Conservation (phyloP, 75 land plant genomes). For the Ceratopteris richardii region DNA sequence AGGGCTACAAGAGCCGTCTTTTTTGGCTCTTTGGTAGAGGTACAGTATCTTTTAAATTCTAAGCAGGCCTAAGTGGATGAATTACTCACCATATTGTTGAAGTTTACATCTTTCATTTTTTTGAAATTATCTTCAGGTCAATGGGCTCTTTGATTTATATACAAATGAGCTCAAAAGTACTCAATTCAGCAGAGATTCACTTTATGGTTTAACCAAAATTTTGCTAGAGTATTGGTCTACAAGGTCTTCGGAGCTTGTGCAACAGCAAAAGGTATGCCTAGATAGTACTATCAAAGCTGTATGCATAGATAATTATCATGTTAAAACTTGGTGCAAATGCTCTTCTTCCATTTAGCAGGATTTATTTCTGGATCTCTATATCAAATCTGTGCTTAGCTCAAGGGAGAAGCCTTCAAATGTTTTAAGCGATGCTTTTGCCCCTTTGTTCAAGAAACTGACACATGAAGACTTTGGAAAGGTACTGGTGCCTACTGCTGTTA, state of each 20-base stretch:
- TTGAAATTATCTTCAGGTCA: constrained; percentile 33
- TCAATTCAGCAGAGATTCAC: constrained; percentile 39
- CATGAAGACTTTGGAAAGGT: constrained; percentile 82
- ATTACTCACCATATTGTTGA: neutral
- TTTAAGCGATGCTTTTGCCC: constrained; percentile 65
- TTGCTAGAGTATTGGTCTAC: constrained; percentile 48
- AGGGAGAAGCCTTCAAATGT: constrained; percentile 66
- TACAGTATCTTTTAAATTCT: constrained; percentile 5
- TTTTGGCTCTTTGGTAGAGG: constrained; percentile 52
- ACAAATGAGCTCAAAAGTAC: constrained; percentile 56
- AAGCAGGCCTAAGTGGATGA: neutral
- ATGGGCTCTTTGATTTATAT: constrained; percentile 42
- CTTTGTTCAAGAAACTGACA: constrained; percentile 46
- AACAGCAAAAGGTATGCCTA: constrained; percentile 56
- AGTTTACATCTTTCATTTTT: neutral
- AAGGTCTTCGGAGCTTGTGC: constrained; percentile 27
- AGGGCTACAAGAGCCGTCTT: constrained; percentile 48
- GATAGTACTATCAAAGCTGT: neutral
- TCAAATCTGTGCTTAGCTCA: constrained; percentile 63
- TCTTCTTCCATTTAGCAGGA: constrained; percentile 39
- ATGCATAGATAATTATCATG: neutral
- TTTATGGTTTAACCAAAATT: constrained; percentile 43
- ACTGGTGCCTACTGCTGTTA: constrained; percentile 64
- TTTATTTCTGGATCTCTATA: constrained; percentile 73
- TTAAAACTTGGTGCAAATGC: neutral